A percentile compares a stretch with the other conserved stretches of the same genome.
These are phyloP conservation scores for Astrothelium subdiscretum DNA, from an alignment of 495 filamentous ascomycete species.

Conservation along the genomic window DNA sequence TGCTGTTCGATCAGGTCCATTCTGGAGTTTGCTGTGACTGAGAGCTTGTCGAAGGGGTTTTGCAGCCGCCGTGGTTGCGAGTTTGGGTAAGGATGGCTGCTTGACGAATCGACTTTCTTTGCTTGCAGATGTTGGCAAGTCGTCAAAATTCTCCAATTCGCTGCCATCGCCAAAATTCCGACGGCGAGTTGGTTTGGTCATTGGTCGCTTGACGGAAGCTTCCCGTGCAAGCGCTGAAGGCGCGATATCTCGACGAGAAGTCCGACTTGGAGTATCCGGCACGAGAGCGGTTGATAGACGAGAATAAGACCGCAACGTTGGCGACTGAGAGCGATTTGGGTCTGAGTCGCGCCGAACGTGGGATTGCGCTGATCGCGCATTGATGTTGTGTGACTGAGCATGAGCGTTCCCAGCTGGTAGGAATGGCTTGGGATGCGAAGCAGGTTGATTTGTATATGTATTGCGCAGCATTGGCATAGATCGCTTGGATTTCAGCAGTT, in stretches of 20 bases:
- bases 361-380: conserved; percentile 18
- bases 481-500: conserved; percentile 71
- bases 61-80: not conserved
- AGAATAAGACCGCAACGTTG: conserved; percentile 36
- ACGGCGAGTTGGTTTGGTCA: conserved; percentile 57
- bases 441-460: conserved; percentile 26
- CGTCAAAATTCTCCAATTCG: conserved; percentile 87
- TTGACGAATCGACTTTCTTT: conserved; percentile 74
- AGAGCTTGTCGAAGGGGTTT: conserved; percentile 1
- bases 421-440: conserved; percentile 54
- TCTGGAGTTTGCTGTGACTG: conserved; percentile 6
- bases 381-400: conserved; percentile 68
- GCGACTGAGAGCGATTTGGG: conserved; percentile 47
- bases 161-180: conserved; percentile 84
- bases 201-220: conserved; percentile 48
- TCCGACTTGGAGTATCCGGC: conserved; percentile 33
- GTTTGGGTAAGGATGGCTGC: conserved; percentile 48
- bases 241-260: conserved; percentile 25
- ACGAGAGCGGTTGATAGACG: conserved; percentile 38
- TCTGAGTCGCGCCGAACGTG: conserved; percentile 61
- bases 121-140: conserved; percentile 77
- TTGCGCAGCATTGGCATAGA: conserved; percentile 72
- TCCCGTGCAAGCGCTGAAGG: conserved; percentile 38
- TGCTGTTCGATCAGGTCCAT: conserved; percentile 14
- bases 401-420: conserved; percentile 65